phyloP scores from a whole-genome alignment of 23 red algal genomes.

The Gracilaria domingensis region DNA sequence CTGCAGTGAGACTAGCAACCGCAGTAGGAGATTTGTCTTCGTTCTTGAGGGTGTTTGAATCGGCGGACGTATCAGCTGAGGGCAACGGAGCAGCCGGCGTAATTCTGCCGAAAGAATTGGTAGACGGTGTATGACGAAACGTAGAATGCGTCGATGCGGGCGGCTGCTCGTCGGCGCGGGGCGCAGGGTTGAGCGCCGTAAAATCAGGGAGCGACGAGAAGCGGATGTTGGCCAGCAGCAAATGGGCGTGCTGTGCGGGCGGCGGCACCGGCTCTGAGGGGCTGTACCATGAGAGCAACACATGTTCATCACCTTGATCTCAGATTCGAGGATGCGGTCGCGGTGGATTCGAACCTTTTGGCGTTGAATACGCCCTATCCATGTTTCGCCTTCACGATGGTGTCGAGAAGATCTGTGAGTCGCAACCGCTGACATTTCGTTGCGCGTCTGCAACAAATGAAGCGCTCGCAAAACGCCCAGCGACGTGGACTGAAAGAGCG shows the following conservation, averaged over 20 bases:
- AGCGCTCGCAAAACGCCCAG: constrained; percentile 89
- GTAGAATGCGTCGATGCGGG: not conserved
- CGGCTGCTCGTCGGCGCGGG: not conserved
- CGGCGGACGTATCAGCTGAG: not conserved
- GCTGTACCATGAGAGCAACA: no score
- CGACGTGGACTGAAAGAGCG: constrained; percentile 82
- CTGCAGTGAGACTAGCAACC: not conserved
- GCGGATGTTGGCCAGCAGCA: not conserved
- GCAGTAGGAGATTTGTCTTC: no score
- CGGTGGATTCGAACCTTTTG: no score
- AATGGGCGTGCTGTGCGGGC: not conserved
- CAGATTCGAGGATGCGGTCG: no score
- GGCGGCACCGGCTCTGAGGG: no score
- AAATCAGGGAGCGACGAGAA: not conserved
- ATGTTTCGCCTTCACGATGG: no score
- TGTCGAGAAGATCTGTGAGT: constrained; percentile 33
- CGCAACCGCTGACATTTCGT: constrained; percentile 51
- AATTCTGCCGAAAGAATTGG: not conserved
- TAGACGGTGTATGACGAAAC: not conserved
- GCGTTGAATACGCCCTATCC: no score
- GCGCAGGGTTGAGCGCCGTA: not conserved
- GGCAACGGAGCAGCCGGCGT: not conserved
- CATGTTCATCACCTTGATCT: no score
- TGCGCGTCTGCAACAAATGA: constrained; percentile 78
- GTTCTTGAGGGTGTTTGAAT: no score